A percentile compares a stretch with the other conserved stretches of the same genome.
Evolutionary conservation across 75 land plant genomes (phyloP).

Genomic region (Pinus albicaulis): DNA sequence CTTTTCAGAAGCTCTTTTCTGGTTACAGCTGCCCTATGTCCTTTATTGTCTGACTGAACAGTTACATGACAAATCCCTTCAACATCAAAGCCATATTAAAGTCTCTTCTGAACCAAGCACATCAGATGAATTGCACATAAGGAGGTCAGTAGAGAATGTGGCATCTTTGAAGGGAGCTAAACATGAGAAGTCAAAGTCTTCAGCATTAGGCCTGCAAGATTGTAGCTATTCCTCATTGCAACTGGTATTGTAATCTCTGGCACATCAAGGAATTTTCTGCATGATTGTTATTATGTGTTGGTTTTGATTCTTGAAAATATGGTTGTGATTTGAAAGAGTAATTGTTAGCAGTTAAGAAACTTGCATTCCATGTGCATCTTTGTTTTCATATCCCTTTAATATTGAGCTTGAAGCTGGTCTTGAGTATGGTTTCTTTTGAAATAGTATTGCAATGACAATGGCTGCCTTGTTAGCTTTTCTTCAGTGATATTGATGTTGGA

Average conservation of each 20-base stretch:
- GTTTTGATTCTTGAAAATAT: neutral
- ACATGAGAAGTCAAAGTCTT: neutral
- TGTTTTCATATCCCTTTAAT: neutral
- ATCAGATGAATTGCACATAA: slow-evolving; percentile 2
- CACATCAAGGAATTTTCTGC: neutral
- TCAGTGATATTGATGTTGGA: no score
- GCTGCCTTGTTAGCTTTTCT: no score
- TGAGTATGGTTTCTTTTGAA: neutral
- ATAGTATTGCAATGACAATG: neutral
- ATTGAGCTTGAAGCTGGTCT: neutral
- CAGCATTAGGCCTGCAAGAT: neutral
- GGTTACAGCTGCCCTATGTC: slow-evolving; percentile 89
- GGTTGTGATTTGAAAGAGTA: neutral
- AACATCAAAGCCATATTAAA: neutral
- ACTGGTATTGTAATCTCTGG: neutral
- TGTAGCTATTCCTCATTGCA: neutral
- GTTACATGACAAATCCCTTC: slow-evolving; percentile 25
- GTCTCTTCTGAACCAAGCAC: neutral
- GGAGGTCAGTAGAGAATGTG: neutral
- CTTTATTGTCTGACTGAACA: slow-evolving; percentile 54
- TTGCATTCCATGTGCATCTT: neutral
- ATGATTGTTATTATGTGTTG: neutral
- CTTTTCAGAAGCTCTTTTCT: slow-evolving; percentile 80
- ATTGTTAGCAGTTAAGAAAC: neutral
- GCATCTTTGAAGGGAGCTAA: neutral